These are phyloP conservation scores for Crucibulum laeve DNA, from an alignment of 768 basidiomycete genomes.

Conservation along the genomic window DNA sequence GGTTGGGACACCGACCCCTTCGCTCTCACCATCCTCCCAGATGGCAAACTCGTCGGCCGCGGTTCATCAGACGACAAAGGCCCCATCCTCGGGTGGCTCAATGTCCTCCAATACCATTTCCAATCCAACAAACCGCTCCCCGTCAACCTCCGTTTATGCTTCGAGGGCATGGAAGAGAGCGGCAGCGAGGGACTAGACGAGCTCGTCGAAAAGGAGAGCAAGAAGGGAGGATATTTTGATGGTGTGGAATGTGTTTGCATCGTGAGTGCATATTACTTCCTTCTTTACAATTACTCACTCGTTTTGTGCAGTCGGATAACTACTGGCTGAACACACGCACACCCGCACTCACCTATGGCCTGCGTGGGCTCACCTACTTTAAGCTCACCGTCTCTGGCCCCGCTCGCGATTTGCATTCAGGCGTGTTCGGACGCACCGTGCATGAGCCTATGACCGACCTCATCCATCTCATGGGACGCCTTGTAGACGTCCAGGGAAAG, in stretches of 20 bases:
- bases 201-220: constrained; percentile 71
- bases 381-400: constrained; percentile 81
- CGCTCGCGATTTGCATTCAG: constrained; percentile 85
- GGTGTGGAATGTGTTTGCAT: constrained; percentile 94
- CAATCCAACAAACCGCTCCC: constrained; percentile 67
- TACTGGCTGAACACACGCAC: constrained; percentile 89
- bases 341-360: constrained; percentile 80
- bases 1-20: constrained; percentile 92
- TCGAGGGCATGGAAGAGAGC: constrained; percentile 97
- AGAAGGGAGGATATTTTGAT: constrained; percentile 74
- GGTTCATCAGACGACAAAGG: constrained; percentile 93
- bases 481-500: constrained; percentile 73
- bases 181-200: constrained; percentile 91
- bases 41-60: constrained; percentile 71
- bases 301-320: constrained; percentile 67
- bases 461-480: constrained; percentile 75
- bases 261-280: constrained; percentile 36
- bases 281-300: not conserved
- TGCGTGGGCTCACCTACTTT: constrained; percentile 87
- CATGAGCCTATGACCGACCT: constrained; percentile 96
- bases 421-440: constrained; percentile 76
- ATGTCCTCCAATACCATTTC: constrained; percentile 82
- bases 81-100: constrained; percentile 84
- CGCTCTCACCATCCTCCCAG: constrained; percentile 44
- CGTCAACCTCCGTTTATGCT: constrained; percentile 87